phyloP scores from a whole-genome alignment of 2,329 filamentous ascomycete genomes.

The Biscogniauxia sp. region DNA sequence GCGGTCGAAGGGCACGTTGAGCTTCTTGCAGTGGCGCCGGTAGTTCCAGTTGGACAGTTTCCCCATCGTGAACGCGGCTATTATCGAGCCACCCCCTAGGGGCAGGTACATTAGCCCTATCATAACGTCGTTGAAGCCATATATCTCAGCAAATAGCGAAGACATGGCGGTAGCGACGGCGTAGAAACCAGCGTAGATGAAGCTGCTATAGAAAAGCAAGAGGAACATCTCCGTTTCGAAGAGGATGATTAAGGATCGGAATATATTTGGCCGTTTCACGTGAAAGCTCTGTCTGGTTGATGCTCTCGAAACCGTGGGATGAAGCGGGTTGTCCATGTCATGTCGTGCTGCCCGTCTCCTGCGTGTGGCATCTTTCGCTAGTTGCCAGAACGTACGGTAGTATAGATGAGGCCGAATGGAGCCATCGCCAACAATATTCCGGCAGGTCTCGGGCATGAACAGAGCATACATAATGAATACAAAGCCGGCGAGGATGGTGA shows the following conservation, averaged over 20 bases:
- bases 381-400: constrained; percentile 31
- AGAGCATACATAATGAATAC: constrained; percentile 38
- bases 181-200: constrained; percentile 37
- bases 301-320: constrained; percentile 11
- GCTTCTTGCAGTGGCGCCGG: constrained; percentile 47
- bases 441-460: constrained; percentile 45
- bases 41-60: constrained; percentile 60
- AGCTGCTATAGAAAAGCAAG: constrained; percentile 33
- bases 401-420: constrained; percentile 35
- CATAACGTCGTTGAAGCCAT: constrained; percentile 50
- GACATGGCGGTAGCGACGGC: constrained; percentile 33
- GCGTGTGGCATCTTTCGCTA: constrained; percentile 20
- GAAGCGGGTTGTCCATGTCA: constrained; percentile 5
- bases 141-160: constrained; percentile 40
- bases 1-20: constrained; percentile 48
- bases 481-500: constrained; percentile 38
- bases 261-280: constrained; percentile 30
- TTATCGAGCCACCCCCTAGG: constrained; percentile 35
- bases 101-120: constrained; percentile 42
- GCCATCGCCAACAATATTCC: constrained; percentile 45
- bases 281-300: constrained; percentile 16
- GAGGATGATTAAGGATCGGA: constrained; percentile 34
- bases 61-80: constrained; percentile 39
- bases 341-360: constrained; percentile 8
- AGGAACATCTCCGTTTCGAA: constrained; percentile 37